phyloP scores from a whole-genome alignment of 106 monocot genomes.

The Chionographis japonica region DNA sequence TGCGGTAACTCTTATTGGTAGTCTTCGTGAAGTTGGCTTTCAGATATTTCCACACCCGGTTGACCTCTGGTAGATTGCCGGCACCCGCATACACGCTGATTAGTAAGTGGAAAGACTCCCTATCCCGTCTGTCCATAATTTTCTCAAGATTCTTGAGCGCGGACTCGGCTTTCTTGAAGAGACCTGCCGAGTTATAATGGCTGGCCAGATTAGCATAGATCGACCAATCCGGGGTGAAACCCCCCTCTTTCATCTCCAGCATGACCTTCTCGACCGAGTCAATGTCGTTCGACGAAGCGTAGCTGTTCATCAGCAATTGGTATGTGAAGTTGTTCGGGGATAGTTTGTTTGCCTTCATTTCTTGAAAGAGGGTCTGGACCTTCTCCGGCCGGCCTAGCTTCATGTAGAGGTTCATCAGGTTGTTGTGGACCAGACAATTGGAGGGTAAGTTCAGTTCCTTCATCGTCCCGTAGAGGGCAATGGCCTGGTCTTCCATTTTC shows the following conservation, averaged over 20 bases:
- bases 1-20: conserved; percentile 44
- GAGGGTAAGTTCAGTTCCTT: conserved; percentile 36
- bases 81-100: conserved; percentile 55
- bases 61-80: conserved; percentile 51
- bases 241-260: conserved; percentile 30
- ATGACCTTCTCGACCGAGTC: conserved; percentile 40
- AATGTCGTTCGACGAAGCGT: conserved; percentile 42
- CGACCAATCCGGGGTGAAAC: conserved; percentile 30
- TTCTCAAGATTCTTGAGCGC: conserved; percentile 58
- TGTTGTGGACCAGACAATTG: conserved; percentile 39
- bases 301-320: conserved; percentile 54
- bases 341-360: conserved; percentile 48
- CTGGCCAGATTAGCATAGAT: conserved; percentile 55
- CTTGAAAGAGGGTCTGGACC: conserved; percentile 20
- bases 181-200: conserved; percentile 38
- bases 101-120: conserved; percentile 53
- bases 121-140: conserved; percentile 21
- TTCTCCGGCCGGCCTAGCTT: conserved; percentile 50
- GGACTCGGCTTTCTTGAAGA: conserved; percentile 41
- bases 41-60: conserved; percentile 50
- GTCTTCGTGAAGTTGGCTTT: conserved; percentile 33
- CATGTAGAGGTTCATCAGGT: conserved; percentile 43
- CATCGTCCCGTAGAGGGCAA: conserved; percentile 42
- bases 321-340: conserved; percentile 35
- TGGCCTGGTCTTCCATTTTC: conserved; percentile 35